Percentiles rank a stretch among this genome's conserved stretches.
Conservation (phyloP, 2,329 filamentous ascomycete species). For the Colletotrichum chrysophilum region DNA sequence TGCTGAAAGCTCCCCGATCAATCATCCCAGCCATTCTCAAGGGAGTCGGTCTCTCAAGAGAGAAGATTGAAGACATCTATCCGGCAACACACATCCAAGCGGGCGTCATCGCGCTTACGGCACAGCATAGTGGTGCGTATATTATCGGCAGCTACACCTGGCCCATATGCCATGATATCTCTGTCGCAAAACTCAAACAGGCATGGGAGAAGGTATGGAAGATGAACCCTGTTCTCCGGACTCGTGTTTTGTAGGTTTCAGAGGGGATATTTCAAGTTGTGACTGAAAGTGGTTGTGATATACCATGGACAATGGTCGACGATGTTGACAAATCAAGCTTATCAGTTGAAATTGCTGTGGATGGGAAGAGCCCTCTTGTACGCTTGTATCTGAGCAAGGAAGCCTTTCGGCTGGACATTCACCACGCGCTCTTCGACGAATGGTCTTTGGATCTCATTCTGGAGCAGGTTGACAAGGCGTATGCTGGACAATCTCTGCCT, state of each 20-base stretch:
- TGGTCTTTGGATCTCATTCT: not conserved
- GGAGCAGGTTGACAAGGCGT: not conserved
- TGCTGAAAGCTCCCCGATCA: not conserved
- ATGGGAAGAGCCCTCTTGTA: not conserved
- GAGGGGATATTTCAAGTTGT: not conserved
- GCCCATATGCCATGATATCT: not conserved
- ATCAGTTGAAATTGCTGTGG: not conserved
- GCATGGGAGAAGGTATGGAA: constrained; percentile 28
- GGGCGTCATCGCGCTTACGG: constrained; percentile 24
- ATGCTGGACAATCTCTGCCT: not conserved
- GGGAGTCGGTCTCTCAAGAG: not conserved
- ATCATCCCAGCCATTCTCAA: not conserved
- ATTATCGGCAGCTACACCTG: constrained; percentile 1
- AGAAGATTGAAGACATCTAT: constrained; percentile 21
- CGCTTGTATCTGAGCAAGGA: not conserved
- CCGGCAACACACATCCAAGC: constrained; percentile 22
- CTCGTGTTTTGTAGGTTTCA: not conserved
- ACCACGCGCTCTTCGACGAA: constrained; percentile 9
- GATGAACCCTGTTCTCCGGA: constrained; percentile 2
- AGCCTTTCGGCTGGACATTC: not conserved
- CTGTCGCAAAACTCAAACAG: constrained; percentile 26
- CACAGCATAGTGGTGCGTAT: constrained; percentile 23
- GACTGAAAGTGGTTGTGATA: no score
- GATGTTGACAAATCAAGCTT: not conserved
- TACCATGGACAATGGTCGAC: not conserved